Percentiles rank a stretch among this genome's conserved stretches.
Conservation (phyloP, 495 filamentous ascomycete genomes). For the Aspergillus egyptiacus region DNA sequence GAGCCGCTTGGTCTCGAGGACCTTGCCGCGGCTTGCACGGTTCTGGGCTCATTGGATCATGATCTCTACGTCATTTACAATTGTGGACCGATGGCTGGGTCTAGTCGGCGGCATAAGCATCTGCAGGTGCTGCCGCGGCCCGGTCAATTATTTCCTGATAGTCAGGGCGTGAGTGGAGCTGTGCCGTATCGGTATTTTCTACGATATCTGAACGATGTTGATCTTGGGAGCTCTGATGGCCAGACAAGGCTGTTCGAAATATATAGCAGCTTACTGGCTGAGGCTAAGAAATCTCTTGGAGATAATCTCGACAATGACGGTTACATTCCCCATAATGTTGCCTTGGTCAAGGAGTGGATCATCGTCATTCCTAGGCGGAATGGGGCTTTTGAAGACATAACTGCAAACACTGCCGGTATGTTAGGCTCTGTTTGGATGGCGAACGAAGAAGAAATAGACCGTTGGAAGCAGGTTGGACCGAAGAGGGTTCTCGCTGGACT, state of each 20-base stretch:
- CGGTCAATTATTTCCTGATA: slow-evolving; percentile 14
- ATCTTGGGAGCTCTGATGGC: background rate
- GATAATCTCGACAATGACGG: background rate
- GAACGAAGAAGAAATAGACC: slow-evolving; percentile 24
- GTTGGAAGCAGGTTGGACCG: slow-evolving; percentile 27
- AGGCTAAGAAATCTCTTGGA: slow-evolving; percentile 18
- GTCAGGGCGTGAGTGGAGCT: slow-evolving; percentile 3
- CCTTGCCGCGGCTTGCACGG: slow-evolving; percentile 18
- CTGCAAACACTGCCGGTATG: slow-evolving; percentile 36
- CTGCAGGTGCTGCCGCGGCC: slow-evolving; percentile 33
- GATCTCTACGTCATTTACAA: slow-evolving; percentile 30
- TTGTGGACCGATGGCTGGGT: slow-evolving; percentile 30
- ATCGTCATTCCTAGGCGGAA: slow-evolving; percentile 32
- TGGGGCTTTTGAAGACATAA: slow-evolving; percentile 19
- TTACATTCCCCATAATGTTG: slow-evolving; percentile 35
- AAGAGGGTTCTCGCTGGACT: slow-evolving; percentile 19
- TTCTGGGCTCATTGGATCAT: slow-evolving; percentile 13
- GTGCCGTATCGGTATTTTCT: slow-evolving; percentile 2
- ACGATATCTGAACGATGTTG: background rate
- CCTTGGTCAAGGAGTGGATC: slow-evolving; percentile 34
- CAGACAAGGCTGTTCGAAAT: slow-evolving; percentile 8
- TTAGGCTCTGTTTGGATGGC: slow-evolving; percentile 33
- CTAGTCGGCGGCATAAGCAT: slow-evolving; percentile 42
- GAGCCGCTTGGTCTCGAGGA: slow-evolving; percentile 20
- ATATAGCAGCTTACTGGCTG: slow-evolving; percentile 23